Evolutionary conservation across 2,329 filamentous ascomycete species (phyloP).

Genomic region (Tolypocladium sp.): DNA sequence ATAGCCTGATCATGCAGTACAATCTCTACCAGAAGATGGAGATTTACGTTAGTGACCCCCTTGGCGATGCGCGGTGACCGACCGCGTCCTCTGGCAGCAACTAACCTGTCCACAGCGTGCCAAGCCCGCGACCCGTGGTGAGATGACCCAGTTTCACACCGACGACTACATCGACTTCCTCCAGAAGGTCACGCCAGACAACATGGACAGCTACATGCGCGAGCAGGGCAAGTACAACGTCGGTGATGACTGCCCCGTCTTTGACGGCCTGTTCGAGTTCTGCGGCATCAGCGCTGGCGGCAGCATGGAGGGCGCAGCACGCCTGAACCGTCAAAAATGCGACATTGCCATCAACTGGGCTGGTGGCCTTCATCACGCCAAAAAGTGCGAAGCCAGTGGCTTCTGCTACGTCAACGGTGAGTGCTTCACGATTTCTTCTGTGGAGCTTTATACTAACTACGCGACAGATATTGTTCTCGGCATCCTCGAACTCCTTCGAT

Average conservation of each 20-base stretch:
- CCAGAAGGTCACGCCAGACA: conserved; percentile 91
- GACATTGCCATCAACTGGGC: conserved; percentile 99
- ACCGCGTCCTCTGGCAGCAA: neutral
- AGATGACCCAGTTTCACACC: conserved; percentile 91
- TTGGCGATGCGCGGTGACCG: neutral
- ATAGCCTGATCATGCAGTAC: conserved; percentile 93
- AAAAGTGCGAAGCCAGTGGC: conserved; percentile 90
- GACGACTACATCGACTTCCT: conserved; percentile 94
- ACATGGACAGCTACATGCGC: conserved; percentile 88
- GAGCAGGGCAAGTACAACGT: conserved; percentile 94
- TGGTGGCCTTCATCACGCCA: conserved; percentile 91
- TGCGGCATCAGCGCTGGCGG: conserved; percentile 91
- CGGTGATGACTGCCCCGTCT: conserved; percentile 93
- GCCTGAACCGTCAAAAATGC: conserved; percentile 82
- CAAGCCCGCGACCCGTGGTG: conserved; percentile 78
- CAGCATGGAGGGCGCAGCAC: conserved; percentile 85
- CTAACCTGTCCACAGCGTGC: conserved; percentile 46
- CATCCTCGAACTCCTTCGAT: conserved; percentile 82
- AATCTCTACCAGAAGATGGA: conserved; percentile 96
- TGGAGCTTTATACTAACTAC: neutral
- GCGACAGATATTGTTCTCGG: conserved; percentile 81
- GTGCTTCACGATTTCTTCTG: conserved; percentile 10
- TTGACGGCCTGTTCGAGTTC: conserved; percentile 95
- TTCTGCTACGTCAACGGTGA: conserved; percentile 98
- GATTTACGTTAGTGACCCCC: conserved; percentile 64